phyloP scores from a whole-genome alignment of 148 eudicot genomes.

The Polygonum maritimum region DNA sequence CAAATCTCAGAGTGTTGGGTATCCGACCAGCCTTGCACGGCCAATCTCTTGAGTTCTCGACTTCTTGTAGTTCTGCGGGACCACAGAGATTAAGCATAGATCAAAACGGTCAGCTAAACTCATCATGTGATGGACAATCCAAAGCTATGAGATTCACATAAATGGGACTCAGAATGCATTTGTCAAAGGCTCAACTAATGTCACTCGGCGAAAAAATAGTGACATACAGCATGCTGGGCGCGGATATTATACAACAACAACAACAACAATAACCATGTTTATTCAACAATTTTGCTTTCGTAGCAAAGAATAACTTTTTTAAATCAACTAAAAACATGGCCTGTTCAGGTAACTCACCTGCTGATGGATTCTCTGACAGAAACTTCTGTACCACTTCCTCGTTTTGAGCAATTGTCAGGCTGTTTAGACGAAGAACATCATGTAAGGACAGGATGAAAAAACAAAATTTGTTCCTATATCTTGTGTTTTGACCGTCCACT shows the following conservation, averaged over 20 bases:
- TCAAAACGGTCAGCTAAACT: not conserved
- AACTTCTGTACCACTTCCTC: conserved; percentile 87
- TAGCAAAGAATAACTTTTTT: not conserved
- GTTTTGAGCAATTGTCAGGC: conserved; percentile 91
- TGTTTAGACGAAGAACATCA: conserved; percentile 15
- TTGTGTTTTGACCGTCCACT: not conserved
- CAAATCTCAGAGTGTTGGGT: conserved; percentile 77
- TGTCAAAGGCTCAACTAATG: not conserved
- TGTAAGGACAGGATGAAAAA: not conserved
- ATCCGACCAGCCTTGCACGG: conserved; percentile 69
- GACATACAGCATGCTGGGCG: not conserved
- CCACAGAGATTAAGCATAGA: not conserved
- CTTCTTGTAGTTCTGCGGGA: conserved; percentile 64
- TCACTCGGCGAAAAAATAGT: not conserved
- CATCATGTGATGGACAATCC: not conserved
- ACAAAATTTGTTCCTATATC: not conserved
- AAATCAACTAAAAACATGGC: not conserved
- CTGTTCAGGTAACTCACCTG: conserved; percentile 41
- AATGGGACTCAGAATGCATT: not conserved
- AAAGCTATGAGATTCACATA: not conserved
- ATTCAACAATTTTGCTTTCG: not conserved
- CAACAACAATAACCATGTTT: too few species aligned
- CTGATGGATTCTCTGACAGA: conserved; percentile 53
- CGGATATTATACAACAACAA: too few species aligned
- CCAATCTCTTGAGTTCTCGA: conserved; percentile 61